Evolutionary conservation across 1,284 basidiomycete species (phyloP).

Genomic region (Irpex sp.): DNA sequence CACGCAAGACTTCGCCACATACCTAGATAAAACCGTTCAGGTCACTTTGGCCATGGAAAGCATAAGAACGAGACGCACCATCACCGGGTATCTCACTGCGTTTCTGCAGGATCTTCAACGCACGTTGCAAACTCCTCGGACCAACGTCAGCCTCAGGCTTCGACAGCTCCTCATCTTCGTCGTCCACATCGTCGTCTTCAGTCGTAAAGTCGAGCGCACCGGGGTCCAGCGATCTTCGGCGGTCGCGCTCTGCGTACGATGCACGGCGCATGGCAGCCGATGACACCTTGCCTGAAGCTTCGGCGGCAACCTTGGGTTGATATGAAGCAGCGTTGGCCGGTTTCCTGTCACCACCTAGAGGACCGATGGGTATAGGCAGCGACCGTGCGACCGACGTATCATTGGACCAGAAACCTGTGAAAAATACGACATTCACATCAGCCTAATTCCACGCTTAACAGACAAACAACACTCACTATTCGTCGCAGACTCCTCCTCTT

Average conservation of each 20-base stretch:
- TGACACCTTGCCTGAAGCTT: conserved; percentile 29
- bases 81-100: conserved; percentile 26
- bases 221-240: conserved; percentile 57
- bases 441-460: no score
- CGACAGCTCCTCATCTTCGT: conserved; percentile 26
- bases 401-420: conserved; percentile 7
- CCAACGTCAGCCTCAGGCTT: conserved; percentile 29
- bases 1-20: conserved; percentile 77
- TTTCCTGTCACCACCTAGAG: conserved; percentile 30
- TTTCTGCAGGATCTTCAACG: conserved; percentile 63
- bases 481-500: conserved; percentile 13
- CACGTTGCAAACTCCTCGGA: conserved; percentile 51
- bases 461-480: not conserved
- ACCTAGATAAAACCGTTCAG: conserved; percentile 12
- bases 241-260: conserved; percentile 66
- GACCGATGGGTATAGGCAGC: conserved; percentile 56
- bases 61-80: conserved; percentile 17
- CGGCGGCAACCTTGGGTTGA: conserved; percentile 46
- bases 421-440: no score
- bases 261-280: conserved; percentile 52
- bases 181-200: conserved; percentile 41
- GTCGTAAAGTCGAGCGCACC: conserved; percentile 59
- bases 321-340: conserved; percentile 41
- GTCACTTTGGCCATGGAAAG: not conserved
- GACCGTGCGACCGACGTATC: conserved; percentile 41